Conservation (phyloP, 257 asterid species). For the Nicotiana noctiflora region DNA sequence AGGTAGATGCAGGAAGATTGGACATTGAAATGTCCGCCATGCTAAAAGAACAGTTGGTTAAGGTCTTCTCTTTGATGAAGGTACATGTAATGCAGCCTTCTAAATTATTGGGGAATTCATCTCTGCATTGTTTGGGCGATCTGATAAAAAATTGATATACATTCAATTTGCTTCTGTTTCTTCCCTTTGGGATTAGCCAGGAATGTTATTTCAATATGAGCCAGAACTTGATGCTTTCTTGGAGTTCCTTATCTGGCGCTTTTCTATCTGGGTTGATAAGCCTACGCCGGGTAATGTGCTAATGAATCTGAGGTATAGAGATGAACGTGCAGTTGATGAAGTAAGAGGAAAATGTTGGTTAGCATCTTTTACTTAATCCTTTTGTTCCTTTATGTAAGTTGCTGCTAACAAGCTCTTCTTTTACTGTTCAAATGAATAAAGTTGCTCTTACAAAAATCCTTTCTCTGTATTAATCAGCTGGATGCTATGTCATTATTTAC, state of each 20-base stretch:
- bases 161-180: conserved; percentile 36
- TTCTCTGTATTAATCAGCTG: neutral
- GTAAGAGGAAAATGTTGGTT: conserved; percentile 60
- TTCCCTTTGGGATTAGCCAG: conserved; percentile 79
- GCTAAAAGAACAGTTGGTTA: conserved; percentile 82
- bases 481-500: neutral
- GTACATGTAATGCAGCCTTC: conserved; percentile 30
- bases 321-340: conserved; percentile 78
- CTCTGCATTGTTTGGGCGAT: neutral
- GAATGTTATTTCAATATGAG: conserved; percentile 83
- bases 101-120: conserved; percentile 6
- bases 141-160: conserved; percentile 11
- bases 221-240: conserved; percentile 89
- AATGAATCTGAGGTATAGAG: conserved; percentile 73
- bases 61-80: conserved; percentile 80
- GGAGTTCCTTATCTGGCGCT: conserved; percentile 80
- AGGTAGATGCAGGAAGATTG: conserved; percentile 77
- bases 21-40: conserved; percentile 88
- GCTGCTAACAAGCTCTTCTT: neutral
- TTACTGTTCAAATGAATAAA: neutral
- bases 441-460: neutral
- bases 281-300: conserved; percentile 86
- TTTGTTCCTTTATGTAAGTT: neutral
- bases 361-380: neutral
- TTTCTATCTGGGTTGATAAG: conserved; percentile 91